A percentile compares a stretch with the other conserved stretches of the same genome.
These are phyloP conservation scores for Lasiodiplodia theobromae DNA, from an alignment of 2,329 filamentous ascomycete genomes.

Conservation along the genomic window DNA sequence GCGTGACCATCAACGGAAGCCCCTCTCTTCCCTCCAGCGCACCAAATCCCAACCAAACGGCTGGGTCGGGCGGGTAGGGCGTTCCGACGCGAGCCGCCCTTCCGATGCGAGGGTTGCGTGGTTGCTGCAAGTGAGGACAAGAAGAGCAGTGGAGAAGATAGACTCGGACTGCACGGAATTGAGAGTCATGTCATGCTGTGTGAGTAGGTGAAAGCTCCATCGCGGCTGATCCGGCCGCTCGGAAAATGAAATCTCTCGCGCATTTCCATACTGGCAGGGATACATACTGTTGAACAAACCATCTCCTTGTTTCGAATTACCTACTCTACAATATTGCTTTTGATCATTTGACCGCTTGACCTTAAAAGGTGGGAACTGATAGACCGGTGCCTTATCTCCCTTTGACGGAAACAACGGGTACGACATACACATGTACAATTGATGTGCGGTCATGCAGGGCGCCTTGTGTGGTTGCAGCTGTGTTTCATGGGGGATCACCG, in stretches of 20 bases:
- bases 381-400: not conserved
- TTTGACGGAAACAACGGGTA: not conserved
- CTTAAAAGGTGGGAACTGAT: not conserved
- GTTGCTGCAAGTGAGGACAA: not conserved
- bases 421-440: not conserved
- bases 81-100: constrained; percentile 8
- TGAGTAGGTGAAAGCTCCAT: not conserved
- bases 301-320: not conserved
- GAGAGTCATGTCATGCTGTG: not conserved
- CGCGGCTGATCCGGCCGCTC: not conserved
- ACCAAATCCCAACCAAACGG: not conserved
- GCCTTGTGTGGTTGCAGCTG: not conserved
- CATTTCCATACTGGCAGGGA: no score
- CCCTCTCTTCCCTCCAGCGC: not conserved
- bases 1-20: not conserved
- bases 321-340: not conserved
- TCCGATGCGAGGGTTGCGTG: constrained; percentile 4
- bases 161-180: not conserved
- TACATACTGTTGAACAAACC: not conserved
- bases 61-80: constrained; percentile 7
- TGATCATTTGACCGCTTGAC: not conserved
- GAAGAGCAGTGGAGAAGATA: not conserved
- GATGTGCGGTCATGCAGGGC: not conserved
- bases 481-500: not conserved
- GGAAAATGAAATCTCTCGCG: not conserved